Conservation (phyloP, 1,284 basidiomycete genomes). For the Microbotryomycetes sp. region DNA sequence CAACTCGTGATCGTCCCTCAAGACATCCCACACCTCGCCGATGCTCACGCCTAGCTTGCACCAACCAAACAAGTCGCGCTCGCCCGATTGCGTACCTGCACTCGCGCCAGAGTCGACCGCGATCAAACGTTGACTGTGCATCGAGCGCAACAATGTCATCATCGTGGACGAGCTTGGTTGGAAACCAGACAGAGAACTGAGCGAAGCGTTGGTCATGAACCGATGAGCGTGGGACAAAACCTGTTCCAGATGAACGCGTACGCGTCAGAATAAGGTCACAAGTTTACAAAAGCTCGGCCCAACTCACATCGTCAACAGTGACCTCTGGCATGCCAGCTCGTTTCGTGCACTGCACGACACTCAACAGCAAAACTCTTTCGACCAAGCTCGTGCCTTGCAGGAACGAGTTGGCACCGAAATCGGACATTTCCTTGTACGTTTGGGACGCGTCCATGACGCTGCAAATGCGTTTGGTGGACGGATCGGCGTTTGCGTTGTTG, state of each 20-base stretch:
- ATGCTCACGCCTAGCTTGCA: slow-evolving; percentile 27
- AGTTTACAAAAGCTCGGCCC: neutral
- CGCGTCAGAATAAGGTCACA: too few species aligned
- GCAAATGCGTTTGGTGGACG: slow-evolving; percentile 42
- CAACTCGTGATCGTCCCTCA: slow-evolving; percentile 31
- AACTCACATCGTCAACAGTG: slow-evolving; percentile 32
- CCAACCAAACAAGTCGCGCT: slow-evolving; percentile 31
- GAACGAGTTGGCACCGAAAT: slow-evolving; percentile 77
- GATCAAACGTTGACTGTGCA: slow-evolving; percentile 26
- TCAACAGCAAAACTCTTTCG: slow-evolving; percentile 81
- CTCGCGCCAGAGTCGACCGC: slow-evolving; percentile 15
- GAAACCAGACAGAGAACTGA: slow-evolving; percentile 10
- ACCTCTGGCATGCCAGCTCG: slow-evolving; percentile 59
- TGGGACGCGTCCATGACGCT: slow-evolving; percentile 33
- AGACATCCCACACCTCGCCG: slow-evolving; percentile 30
- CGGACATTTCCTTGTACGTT: slow-evolving; percentile 80
- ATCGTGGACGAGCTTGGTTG: slow-evolving; percentile 28
- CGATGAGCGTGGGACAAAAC: slow-evolving; percentile 27
- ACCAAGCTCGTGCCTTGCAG: slow-evolving; percentile 72
- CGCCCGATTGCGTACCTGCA: slow-evolving; percentile 1
- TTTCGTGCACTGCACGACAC: slow-evolving; percentile 72
- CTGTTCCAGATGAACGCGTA: slow-evolving; percentile 2
- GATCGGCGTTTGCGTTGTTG: slow-evolving; percentile 46
- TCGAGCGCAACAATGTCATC: slow-evolving; percentile 24
- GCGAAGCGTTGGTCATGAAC: neutral